These are phyloP conservation scores for Proliferodiscus dingleyae DNA, from an alignment of 2,329 filamentous ascomycete genomes.

Conservation along the genomic window DNA sequence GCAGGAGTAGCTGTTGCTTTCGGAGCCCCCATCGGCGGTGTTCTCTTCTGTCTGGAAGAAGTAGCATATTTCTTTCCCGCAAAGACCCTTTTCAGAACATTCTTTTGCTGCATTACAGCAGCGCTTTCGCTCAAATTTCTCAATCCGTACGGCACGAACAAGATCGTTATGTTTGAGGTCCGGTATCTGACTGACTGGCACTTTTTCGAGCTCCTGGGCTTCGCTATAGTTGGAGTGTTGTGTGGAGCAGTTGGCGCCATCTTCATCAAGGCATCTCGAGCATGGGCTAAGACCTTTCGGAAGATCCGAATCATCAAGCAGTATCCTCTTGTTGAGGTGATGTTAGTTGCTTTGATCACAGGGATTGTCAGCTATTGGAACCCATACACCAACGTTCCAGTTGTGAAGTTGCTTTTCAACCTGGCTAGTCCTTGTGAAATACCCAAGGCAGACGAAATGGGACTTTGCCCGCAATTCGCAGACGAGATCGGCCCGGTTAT, in stretches of 20 bases:
- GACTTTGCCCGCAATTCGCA: slow-evolving; percentile 67
- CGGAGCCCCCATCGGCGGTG: slow-evolving; percentile 82
- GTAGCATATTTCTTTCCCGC: slow-evolving; percentile 96
- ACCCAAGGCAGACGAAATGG: slow-evolving; percentile 58
- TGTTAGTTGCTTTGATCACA: slow-evolving; percentile 80
- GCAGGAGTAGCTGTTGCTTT: slow-evolving; percentile 93
- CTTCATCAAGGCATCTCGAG: slow-evolving; percentile 91
- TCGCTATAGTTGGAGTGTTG: slow-evolving; percentile 79
- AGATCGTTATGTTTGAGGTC: slow-evolving; percentile 95
- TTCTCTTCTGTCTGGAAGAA: slow-evolving; percentile 91
- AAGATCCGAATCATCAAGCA: slow-evolving; percentile 74
- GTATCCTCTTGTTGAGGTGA: slow-evolving; percentile 80
- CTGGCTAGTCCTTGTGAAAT: slow-evolving; percentile 82
- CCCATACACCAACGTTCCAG: slow-evolving; percentile 77
- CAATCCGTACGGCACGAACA: slow-evolving; percentile 91
- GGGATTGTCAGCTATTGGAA: slow-evolving; percentile 92
- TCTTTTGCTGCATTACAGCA: slow-evolving; percentile 95
- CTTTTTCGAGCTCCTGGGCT: slow-evolving; percentile 82
- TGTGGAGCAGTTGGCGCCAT: slow-evolving; percentile 82
- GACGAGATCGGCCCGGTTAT: slow-evolving; percentile 79
- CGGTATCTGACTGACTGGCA: slow-evolving; percentile 89
- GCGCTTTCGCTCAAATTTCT: slow-evolving; percentile 90
- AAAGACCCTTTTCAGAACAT: slow-evolving; percentile 94
- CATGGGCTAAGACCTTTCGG: slow-evolving; percentile 87
- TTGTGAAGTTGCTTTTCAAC: slow-evolving; percentile 86